phyloP scores from a whole-genome alignment of 495 filamentous ascomycete genomes.

The Penicillium riverlandense region DNA sequence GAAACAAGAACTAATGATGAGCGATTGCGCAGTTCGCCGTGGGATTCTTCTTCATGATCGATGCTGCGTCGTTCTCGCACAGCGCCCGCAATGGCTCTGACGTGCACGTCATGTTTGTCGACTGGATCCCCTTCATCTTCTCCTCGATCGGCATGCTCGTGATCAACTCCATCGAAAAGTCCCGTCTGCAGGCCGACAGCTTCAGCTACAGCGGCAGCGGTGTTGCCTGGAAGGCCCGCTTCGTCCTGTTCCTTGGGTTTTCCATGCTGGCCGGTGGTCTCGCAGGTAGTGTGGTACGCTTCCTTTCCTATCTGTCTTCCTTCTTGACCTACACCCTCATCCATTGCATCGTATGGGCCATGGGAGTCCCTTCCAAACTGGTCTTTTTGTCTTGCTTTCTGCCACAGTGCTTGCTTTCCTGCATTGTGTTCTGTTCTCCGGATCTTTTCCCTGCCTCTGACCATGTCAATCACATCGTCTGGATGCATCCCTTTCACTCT shows the following conservation, averaged over 20 bases:
- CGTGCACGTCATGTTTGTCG: slow-evolving; percentile 90
- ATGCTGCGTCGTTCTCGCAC: slow-evolving; percentile 81
- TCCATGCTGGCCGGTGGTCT: slow-evolving; percentile 89
- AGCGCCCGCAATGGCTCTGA: slow-evolving; percentile 67
- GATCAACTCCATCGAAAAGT: slow-evolving; percentile 97
- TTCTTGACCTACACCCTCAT: no score
- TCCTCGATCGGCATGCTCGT: slow-evolving; percentile 91
- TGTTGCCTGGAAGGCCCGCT: slow-evolving; percentile 92
- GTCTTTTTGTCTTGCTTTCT: no score
- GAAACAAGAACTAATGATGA: background rate
- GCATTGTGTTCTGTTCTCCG: no score
- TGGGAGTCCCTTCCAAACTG: no score
- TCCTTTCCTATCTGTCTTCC: background rate
- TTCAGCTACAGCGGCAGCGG: slow-evolving; percentile 81
- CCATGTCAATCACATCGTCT: no score
- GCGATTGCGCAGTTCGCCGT: slow-evolving; percentile 69
- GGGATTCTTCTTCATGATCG: slow-evolving; percentile 93
- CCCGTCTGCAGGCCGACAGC: slow-evolving; percentile 72
- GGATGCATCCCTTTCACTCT: no score
- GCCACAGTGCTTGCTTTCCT: no score
- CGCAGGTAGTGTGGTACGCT: slow-evolving; percentile 70
- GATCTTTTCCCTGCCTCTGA: no score
- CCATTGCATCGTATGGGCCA: no score
- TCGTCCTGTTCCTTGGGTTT: slow-evolving; percentile 94
- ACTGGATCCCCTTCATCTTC: slow-evolving; percentile 98